A percentile compares a stretch with the other conserved stretches of the same genome.
These are phyloP conservation scores for Papiliotrema terrestris DNA, from an alignment of 1,284 basidiomycete species.

Conservation along the genomic window DNA sequence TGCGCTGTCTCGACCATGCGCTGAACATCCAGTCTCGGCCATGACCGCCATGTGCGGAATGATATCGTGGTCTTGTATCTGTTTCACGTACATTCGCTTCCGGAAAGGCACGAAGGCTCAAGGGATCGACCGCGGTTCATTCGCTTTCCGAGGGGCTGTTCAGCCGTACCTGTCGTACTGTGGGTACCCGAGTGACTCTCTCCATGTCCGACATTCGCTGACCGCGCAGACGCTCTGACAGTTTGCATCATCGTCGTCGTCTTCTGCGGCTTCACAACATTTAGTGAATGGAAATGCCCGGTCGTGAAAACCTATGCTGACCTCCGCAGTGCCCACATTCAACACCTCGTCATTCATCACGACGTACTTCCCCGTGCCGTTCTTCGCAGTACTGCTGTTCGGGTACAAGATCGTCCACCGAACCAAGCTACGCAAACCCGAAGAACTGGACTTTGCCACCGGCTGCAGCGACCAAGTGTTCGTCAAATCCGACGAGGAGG, in stretches of 20 bases:
- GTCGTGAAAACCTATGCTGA: too few species aligned
- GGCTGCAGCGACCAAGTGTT: slow-evolving; percentile 13
- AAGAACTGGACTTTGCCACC: slow-evolving; percentile 14
- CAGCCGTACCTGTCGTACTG: slow-evolving; percentile 20
- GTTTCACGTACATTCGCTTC: slow-evolving; percentile 29
- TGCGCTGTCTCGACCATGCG: too few species aligned
- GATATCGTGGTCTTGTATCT: slow-evolving; percentile 8
- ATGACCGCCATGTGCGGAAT: slow-evolving; percentile 57
- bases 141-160: slow-evolving; percentile 54
- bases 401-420: slow-evolving; percentile 13
- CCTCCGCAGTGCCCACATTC: slow-evolving; percentile 41
- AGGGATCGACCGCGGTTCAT: slow-evolving; percentile 33
- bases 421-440: slow-evolving; percentile 12
- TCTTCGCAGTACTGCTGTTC: slow-evolving; percentile 15
- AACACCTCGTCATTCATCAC: slow-evolving; percentile 45
- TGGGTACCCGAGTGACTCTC: slow-evolving; percentile 4
- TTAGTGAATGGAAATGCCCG: slow-evolving; percentile 59
- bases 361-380: background rate
- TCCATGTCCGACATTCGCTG: too few species aligned
- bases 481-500: slow-evolving; percentile 1
- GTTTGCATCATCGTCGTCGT: slow-evolving; percentile 34
- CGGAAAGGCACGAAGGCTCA: slow-evolving; percentile 24
- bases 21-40: background rate
- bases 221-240: slow-evolving; percentile 8
- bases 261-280: slow-evolving; percentile 52